These are phyloP conservation scores for Scheffersomyces coipomensis DNA, from an alignment of 805 yeast genomes.

Conservation along the genomic window DNA sequence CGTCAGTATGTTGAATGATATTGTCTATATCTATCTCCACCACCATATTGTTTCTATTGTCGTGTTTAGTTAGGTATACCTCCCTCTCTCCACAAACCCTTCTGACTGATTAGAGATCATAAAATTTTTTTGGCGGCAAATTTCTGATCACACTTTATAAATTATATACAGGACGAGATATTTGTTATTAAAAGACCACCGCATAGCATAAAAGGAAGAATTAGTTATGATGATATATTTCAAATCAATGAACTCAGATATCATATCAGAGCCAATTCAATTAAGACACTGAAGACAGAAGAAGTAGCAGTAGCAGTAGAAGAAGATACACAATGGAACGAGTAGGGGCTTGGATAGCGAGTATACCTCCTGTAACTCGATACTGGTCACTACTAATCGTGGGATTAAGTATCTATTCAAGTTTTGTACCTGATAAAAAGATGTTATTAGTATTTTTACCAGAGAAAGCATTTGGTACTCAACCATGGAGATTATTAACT, in stretches of 20 bases:
- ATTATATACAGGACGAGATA: not conserved
- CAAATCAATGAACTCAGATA: too few relatives aligned
- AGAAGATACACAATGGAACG: not conserved
- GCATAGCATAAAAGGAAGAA: too few relatives aligned
- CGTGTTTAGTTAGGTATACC: too few relatives aligned
- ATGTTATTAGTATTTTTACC: slow-evolving; percentile 23
- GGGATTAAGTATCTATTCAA: slow-evolving; percentile 16
- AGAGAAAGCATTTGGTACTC: slow-evolving; percentile 21
- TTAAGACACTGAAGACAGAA: too few relatives aligned
- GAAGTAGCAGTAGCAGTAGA: too few relatives aligned
- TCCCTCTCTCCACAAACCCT: not conserved
- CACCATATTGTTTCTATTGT: too few relatives aligned
- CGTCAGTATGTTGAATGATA: slow-evolving; percentile 3
- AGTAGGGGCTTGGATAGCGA: not conserved
- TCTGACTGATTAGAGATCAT: not conserved
- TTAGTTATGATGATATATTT: too few relatives aligned
- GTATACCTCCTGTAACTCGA: slow-evolving; percentile 20
- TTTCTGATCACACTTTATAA: not conserved
- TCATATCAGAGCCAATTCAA: too few relatives aligned
- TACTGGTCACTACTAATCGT: slow-evolving; percentile 27
- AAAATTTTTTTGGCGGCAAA: not conserved
- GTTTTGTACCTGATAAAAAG: slow-evolving; percentile 16
- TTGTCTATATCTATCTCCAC: slow-evolving; percentile 5
- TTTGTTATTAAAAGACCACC: too few relatives aligned
- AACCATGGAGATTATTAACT: slow-evolving; percentile 38